Conservation (phyloP, 495 filamentous ascomycete species). For the Penicillium longicatenatum region DNA sequence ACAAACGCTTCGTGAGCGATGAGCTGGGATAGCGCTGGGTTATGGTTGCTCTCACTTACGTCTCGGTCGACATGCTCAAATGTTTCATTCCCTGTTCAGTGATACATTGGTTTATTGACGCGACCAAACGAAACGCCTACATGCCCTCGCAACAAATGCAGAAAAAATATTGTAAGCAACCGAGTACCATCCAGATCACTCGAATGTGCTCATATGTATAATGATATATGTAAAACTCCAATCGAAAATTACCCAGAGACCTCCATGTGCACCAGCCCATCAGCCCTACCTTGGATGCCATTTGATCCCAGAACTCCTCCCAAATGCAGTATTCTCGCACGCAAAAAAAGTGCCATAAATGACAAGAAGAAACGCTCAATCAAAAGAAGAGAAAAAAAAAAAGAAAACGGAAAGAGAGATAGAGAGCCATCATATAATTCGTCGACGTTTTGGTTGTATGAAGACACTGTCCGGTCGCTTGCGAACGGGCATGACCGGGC, state of each 20-base stretch:
- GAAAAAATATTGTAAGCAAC: not conserved
- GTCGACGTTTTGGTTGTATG: conserved; percentile 44
- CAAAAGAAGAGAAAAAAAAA: not conserved
- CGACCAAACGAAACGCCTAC: not conserved
- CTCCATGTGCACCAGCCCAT: not conserved
- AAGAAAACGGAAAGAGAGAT: not conserved
- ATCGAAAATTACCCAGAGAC: not conserved
- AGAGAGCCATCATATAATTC: conserved; percentile 14
- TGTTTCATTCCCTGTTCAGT: not conserved
- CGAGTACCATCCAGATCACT: not conserved
- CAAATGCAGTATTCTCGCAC: not conserved
- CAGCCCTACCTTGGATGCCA: not conserved
- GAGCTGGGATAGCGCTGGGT: not conserved
- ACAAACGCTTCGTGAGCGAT: not conserved
- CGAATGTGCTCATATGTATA: not conserved
- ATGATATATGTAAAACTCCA: not conserved
- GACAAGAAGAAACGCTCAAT: not conserved
- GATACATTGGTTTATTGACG: not conserved
- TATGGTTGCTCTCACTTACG: not conserved
- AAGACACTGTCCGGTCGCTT: conserved; percentile 42
- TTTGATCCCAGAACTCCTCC: not conserved
- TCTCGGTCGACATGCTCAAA: not conserved
- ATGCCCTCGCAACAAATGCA: not conserved
- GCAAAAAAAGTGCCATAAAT: not conserved
- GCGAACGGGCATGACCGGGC: conserved; percentile 26